These are phyloP conservation scores for Globisporangium middletonii DNA, from an alignment of 352 stramenopile species.

Conservation along the genomic window DNA sequence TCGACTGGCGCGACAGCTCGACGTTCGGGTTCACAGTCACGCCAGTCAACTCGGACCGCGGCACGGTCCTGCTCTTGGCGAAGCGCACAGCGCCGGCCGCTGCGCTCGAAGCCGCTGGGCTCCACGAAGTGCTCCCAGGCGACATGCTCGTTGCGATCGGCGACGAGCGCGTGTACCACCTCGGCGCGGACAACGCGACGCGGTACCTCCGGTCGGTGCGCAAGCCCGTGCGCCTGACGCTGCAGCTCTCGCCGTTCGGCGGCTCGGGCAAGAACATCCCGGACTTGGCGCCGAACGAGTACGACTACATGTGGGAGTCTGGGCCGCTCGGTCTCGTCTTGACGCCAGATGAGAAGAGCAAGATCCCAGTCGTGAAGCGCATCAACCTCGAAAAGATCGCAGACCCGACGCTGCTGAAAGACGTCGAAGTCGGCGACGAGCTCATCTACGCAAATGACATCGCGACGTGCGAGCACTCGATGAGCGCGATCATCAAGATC, in stretches of 20 bases:
- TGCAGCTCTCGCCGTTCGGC: slow-evolving; percentile 64
- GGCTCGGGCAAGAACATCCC: slow-evolving; percentile 40
- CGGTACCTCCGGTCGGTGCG: slow-evolving; percentile 56
- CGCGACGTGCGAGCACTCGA: slow-evolving; percentile 61
- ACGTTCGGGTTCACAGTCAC: slow-evolving; percentile 69
- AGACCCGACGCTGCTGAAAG: slow-evolving; percentile 30
- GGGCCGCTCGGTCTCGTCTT: slow-evolving; percentile 70
- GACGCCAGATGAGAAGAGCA: slow-evolving; percentile 54
- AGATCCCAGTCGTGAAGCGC: slow-evolving; percentile 73
- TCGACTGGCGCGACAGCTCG: slow-evolving; percentile 54
- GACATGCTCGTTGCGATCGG: slow-evolving; percentile 75
- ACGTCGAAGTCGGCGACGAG: slow-evolving; percentile 55
- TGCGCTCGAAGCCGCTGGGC: slow-evolving; percentile 30
- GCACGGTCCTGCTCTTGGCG: slow-evolving; percentile 52
- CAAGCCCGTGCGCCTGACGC: slow-evolving; percentile 62
- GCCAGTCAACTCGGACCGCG: slow-evolving; percentile 61
- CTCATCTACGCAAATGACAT: slow-evolving; percentile 81
- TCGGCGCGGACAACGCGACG: slow-evolving; percentile 55
- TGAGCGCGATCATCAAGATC: slow-evolving; percentile 65
- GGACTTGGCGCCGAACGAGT: slow-evolving; percentile 64
- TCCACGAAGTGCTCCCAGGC: slow-evolving; percentile 65
- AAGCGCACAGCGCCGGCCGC: slow-evolving; percentile 34
- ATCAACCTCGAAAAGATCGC: slow-evolving; percentile 56
- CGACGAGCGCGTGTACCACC: slow-evolving; percentile 69
- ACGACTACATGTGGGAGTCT: slow-evolving; percentile 71